Evolutionary conservation across 352 stramenopile species (phyloP), one percentile per base, ranked within the genome.

Genomic region (Globisporangium abappressorium): DNA sequence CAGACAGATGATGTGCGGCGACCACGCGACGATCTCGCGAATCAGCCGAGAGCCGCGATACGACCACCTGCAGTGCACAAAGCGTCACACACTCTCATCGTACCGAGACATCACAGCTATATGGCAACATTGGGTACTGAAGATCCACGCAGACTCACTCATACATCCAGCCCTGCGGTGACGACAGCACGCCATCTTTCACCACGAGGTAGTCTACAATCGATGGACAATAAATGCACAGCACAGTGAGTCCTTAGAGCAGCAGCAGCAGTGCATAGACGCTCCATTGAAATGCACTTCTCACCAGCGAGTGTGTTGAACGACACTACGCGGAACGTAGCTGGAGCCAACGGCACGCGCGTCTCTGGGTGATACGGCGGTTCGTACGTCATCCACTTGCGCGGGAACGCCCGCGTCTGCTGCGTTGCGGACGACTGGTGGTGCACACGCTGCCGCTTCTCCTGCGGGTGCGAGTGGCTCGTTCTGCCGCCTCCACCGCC

Each of bases 271-370:
- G 5, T 26, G 14, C 9, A 41, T 5, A 47, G 12, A 65, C 12
- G 15, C 0, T 20, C 12, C 47, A 43, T 54, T 0, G 30, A 36
- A 18, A 62, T 57, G n/a, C 46, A 56, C 24, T 12, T 57, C 36
- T 43, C 11, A 89, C 81, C 83, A 53, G 84, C 81, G 9, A 92
- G 68, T n/a, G 89, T 83, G 58, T 92, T 92, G 74, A 89, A 90
- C 22, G 80, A 92, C 60, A 87, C 62, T 26, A 92, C 77, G 62
- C 84, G 84, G 65, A 92, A 90, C 55, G 80, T 84, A 41, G 69
- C 57, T 30, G 75, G 66, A 30, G 66, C 56, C 5, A 75, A 66
- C 5, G 68, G 65, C 41, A 72, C 73, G 14, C 34, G 41, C 7
- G 65, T 70, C 24, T 70, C 67, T 1, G 38, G 41, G 33, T 64